These are phyloP conservation scores for Penstemon newberryi DNA, from an alignment of 257 asterid species.

Conservation along the genomic window DNA sequence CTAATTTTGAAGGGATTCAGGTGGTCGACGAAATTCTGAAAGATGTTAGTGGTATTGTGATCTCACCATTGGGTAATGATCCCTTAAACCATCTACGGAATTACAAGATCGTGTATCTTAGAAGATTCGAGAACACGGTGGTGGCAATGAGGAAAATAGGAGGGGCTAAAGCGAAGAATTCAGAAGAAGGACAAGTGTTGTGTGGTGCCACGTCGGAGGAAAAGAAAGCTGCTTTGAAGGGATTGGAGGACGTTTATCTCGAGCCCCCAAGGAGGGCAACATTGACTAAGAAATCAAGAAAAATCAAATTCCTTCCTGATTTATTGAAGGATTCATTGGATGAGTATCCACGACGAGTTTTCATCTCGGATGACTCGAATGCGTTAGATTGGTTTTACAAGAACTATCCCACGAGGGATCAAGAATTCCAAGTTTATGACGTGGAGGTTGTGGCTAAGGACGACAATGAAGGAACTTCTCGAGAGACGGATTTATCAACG, in stretches of 20 bases:
- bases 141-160: conserved; percentile 57
- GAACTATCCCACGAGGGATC: conserved; percentile 62
- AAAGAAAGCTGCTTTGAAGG: conserved; percentile 42
- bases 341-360: conserved; percentile 58
- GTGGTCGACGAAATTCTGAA: conserved; percentile 36
- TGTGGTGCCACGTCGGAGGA: conserved; percentile 37
- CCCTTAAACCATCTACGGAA: conserved; percentile 23
- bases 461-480: conserved; percentile 23
- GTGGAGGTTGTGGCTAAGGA: conserved; percentile 20
- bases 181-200: background rate
- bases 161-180: background rate
- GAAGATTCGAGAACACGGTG: conserved; percentile 50
- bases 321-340: conserved; percentile 55
- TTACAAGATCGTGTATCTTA: conserved; percentile 55
- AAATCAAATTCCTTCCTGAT: conserved; percentile 70
- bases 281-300: conserved; percentile 31
- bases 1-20: conserved; percentile 14
- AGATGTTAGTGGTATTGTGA: conserved; percentile 31
- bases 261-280: conserved; percentile 49
- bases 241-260: conserved; percentile 50
- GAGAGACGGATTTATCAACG: conserved; percentile 22
- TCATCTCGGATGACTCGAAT: conserved; percentile 54
- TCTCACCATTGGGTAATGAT: conserved; percentile 16
- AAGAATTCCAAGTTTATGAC: conserved; percentile 53
- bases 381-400: conserved; percentile 63